A percentile compares a stretch with the other conserved stretches of the same genome.
phyloP scores from a whole-genome alignment of 805 yeast genomes.

The Starmerella bacillaris region DNA sequence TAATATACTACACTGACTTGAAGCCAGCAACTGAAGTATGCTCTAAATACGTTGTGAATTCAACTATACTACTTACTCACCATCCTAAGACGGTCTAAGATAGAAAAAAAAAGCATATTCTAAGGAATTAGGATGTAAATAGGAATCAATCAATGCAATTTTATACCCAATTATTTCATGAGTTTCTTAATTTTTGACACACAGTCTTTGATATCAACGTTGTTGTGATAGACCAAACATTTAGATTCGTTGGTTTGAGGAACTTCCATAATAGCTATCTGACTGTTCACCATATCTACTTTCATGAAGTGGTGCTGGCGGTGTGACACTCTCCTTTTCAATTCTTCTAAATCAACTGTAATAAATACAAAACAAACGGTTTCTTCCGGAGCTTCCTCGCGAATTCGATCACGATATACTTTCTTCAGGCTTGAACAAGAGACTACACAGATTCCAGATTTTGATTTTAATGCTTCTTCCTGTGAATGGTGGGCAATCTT shows the following conservation, averaged over 20 bases:
- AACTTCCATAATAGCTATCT: slow-evolving; percentile 53
- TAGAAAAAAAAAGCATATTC: neutral
- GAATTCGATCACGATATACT: slow-evolving; percentile 48
- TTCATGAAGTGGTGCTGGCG: slow-evolving; percentile 78
- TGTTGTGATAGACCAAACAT: slow-evolving; percentile 13
- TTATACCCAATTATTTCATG: neutral
- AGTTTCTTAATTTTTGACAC: slow-evolving; percentile 1
- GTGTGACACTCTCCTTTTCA: slow-evolving; percentile 40
- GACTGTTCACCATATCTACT: slow-evolving; percentile 63
- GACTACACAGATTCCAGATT: slow-evolving; percentile 30
- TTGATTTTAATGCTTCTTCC: slow-evolving; percentile 19
- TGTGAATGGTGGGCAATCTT: slow-evolving; percentile 29
- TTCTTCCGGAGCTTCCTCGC: slow-evolving; percentile 18
- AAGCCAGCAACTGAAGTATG: too few species aligned
- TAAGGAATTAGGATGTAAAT: neutral
- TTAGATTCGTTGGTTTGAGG: slow-evolving; percentile 29
- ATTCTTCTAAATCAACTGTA: slow-evolving; percentile 42
- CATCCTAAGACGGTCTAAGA: too few species aligned
- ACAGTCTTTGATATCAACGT: slow-evolving; percentile 11
- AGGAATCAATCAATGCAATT: neutral
- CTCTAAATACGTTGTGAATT: too few species aligned
- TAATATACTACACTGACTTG: too few species aligned
- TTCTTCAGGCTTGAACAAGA: slow-evolving; percentile 76
- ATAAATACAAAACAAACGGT: slow-evolving; percentile 46
- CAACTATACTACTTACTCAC: too few species aligned